Percentiles rank a stretch among this genome's conserved stretches.
These are phyloP conservation scores for Pythium biforme DNA, from an alignment of 352 stramenopile genomes.

Conservation along the genomic window DNA sequence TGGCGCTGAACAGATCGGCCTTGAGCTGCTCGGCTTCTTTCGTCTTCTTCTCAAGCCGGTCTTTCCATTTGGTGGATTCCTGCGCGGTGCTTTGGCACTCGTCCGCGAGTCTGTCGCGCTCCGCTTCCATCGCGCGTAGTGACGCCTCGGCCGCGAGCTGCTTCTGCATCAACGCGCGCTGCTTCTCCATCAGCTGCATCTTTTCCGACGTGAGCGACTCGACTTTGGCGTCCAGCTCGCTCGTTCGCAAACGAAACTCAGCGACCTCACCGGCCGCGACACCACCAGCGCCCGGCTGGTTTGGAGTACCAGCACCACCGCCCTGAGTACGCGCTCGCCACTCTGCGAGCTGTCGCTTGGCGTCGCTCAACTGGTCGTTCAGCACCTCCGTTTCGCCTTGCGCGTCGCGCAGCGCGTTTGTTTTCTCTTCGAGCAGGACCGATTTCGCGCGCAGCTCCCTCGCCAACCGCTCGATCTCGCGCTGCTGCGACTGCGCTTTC, in stretches of 20 bases:
- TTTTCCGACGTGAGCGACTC: constrained; percentile 31
- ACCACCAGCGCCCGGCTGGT: background rate
- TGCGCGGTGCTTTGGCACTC: constrained; percentile 20
- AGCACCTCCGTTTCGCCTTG: constrained; percentile 32
- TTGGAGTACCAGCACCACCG: background rate
- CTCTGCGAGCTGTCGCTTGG: constrained; percentile 24
- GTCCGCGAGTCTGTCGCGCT: constrained; percentile 23
- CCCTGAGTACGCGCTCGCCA: constrained; percentile 7
- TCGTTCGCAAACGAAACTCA: constrained; percentile 26
- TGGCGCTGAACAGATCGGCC: constrained; percentile 17
- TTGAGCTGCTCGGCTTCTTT: constrained; percentile 35
- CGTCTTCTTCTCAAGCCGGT: constrained; percentile 32
- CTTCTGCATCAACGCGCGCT: constrained; percentile 27
- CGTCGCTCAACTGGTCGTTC: constrained; percentile 30
- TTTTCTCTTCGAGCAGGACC: constrained; percentile 28
- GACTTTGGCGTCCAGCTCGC: constrained; percentile 31
- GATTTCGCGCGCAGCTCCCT: constrained; percentile 26
- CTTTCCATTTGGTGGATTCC: constrained; percentile 37
- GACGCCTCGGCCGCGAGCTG: constrained; percentile 20
- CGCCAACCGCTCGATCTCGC: constrained; percentile 20
- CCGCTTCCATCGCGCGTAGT: constrained; percentile 8
- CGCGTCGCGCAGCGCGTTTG: constrained; percentile 22
- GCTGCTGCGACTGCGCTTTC: constrained; percentile 21
- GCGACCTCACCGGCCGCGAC: constrained; percentile 9
- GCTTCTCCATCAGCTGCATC: constrained; percentile 35